Base-by-base conservation (phyloP, 1,139 yeast species). In the Diutina catenulata region DNA sequence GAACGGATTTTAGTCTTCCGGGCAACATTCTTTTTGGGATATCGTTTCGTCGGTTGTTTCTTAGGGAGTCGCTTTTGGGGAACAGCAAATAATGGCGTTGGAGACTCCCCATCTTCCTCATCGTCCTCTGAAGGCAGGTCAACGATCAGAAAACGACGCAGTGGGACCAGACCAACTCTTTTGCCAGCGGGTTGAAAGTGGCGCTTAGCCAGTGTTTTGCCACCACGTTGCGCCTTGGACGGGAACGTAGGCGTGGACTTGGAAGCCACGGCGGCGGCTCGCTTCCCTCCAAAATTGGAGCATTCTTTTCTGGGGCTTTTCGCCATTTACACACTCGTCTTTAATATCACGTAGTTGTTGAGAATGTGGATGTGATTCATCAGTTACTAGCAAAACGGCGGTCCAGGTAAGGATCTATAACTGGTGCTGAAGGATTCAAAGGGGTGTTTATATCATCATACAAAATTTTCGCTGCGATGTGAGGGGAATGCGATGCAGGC, bases 1-100 rank as follows among this genome's bases (percentile, higher is more conserved):
- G 48, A 45, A 14, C 40, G 46, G 14, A 49, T 46, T 7, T 43
- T 49, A 53, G 38, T 55, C 60, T 41, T 39, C 53, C 56, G 51
- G 22, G 47, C 45, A 5, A 53, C 48, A 4, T 58, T 47, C 41
- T 57, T 59, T 43, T 56, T 55, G 7, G 62, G 59, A 7, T 50
- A 45, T 29, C 50, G 44, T 38, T 53, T 55, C 18, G 18, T n/a
- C 11, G 25, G 19, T 8, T 19, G 14, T 14, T 20, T n/a, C n/a
- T n/a, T 21, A 11, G 35, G 35, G 11, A 31, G 19, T 3, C 35
- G 35, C 14, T 31, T 31, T 13, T n/a, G 25, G 7, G 21, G 24
- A 18, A 21, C 23, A 5, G 29, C 18, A 8, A 29, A 11, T 18
- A 19, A 19, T n/a, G 21, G n/a, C n/a, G 5, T 18, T 7, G 21